Percentiles rank a stretch among this genome's conserved stretches.
These are phyloP conservation scores for Gentiana macrophylla DNA, from an alignment of 257 asterid genomes.

Conservation along the genomic window DNA sequence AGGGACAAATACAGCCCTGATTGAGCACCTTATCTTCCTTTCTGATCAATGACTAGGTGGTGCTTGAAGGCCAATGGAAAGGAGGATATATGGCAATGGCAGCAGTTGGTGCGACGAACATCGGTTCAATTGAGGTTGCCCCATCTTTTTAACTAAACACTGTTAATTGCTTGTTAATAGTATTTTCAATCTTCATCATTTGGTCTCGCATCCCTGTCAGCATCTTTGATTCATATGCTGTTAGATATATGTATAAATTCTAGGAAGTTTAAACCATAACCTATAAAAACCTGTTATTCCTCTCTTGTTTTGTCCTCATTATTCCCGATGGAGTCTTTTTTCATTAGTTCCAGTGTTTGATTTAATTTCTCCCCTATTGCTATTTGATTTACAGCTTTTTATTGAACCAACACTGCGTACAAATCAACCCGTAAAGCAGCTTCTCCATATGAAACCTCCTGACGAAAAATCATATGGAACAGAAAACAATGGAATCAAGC, in stretches of 20 bases:
- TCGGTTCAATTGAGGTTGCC: constrained; percentile 72
- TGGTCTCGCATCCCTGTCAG: too few species aligned
- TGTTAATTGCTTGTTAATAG: too few species aligned
- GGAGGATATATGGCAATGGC: constrained; percentile 98
- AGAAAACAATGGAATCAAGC: constrained; percentile 46
- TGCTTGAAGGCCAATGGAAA: constrained; percentile 89
- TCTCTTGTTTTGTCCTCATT: too few species aligned
- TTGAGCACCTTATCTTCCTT: constrained; percentile 1
- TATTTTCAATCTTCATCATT: too few species aligned
- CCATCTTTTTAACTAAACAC: too few species aligned
- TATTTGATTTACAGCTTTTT: constrained; percentile 42
- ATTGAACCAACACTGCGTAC: constrained; percentile 71
- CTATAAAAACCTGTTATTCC: too few species aligned
- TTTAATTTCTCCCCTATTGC: not conserved
- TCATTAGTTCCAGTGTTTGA: constrained; percentile 3
- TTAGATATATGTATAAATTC: too few species aligned
- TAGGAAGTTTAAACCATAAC: too few species aligned
- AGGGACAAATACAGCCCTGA: not conserved
- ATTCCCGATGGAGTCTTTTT: not conserved
- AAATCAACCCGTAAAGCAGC: constrained; percentile 56
- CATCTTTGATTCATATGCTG: too few species aligned
- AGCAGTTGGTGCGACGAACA: constrained; percentile 91
- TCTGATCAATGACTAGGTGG: constrained; percentile 43
- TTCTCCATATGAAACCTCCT: constrained; percentile 56
- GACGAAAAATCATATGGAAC: constrained; percentile 56